Conservation (phyloP, 148 eudicot genomes). For the Arbutus unedo region DNA sequence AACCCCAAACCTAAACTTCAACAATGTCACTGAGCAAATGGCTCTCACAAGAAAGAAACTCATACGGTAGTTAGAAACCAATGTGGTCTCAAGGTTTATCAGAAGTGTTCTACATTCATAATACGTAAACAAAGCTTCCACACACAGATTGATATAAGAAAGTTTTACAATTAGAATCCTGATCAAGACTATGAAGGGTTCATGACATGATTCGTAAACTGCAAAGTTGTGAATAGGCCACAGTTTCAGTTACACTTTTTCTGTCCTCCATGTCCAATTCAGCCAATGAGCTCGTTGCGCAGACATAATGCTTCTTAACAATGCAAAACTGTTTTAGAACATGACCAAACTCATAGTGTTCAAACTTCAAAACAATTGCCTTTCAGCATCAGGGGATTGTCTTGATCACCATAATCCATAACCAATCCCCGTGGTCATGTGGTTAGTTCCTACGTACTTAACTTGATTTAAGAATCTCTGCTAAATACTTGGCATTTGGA, state of each 20-base stretch:
- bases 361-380: not conserved
- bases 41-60: too few species aligned
- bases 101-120: too few species aligned
- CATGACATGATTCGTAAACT: not conserved
- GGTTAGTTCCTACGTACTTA: not conserved
- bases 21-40: too few species aligned
- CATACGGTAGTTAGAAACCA: too few species aligned
- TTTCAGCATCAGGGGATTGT: not conserved
- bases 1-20: too few species aligned
- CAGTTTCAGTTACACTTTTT: not conserved
- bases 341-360: not conserved
- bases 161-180: not conserved
- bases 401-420: not conserved
- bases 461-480: not conserved
- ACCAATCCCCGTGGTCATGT: not conserved
- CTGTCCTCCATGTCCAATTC: not conserved
- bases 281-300: not conserved
- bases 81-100: too few species aligned
- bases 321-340: not conserved
- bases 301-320: not conserved
- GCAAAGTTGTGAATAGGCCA: not conserved
- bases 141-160: too few species aligned
- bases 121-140: too few species aligned
- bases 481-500: not conserved
- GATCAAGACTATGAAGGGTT: not conserved